Base-by-base conservation (phyloP, 2,329 filamentous ascomycete genomes). In the Periconia sp. region DNA sequence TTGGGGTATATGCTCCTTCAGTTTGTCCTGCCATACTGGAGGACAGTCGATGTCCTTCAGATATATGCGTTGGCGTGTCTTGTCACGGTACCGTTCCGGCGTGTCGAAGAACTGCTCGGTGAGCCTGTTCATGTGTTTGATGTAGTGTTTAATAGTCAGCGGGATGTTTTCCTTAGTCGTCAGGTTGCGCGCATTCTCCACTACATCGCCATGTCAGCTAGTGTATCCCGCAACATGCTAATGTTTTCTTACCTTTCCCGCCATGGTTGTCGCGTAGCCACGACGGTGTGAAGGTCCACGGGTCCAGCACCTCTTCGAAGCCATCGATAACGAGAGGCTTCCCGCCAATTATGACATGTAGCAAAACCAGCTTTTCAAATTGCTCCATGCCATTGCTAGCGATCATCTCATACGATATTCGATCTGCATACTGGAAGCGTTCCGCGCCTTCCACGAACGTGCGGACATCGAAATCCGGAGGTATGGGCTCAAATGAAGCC, bases 1-100 rank as follows among this genome's bases (percentile, higher is more conserved):
- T 0, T 86, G 82, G 1, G 92, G 92, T 4, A 97, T 86, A 21
- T 89, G 75, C 36, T 87, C 85, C 53, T 84, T 83, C 13, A 99
- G 73, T 44, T 88, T 85, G 19, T 92, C 81, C 37, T 86, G 84
- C 94, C 94, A 99, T 44, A 92, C 85, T 1, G 80, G 74, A 0
- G 94, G 94, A 56, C 92, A 96, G 67, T 99, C 94, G 46, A 99
- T 96, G 64, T 99, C 94, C 63, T 99, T 99, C 17, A 97, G 74
- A 66, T 99, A 99, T 2, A 97, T 83, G 10, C 94, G 84, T 65
- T 99, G 94, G 16, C 88, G 80, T 25, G 83, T 82, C 48, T 89
- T 84, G 52, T 95, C 88, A 46, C 85, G 85, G 65, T 87, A 96
- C 51, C 89, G 92, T 33, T 78, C 79, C 0, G 82, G 75, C 7